A percentile compares a stretch with the other conserved stretches of the same genome.
Evolutionary conservation across 352 stramenopile species (phyloP).

Genomic region (Pythium oligandrum): DNA sequence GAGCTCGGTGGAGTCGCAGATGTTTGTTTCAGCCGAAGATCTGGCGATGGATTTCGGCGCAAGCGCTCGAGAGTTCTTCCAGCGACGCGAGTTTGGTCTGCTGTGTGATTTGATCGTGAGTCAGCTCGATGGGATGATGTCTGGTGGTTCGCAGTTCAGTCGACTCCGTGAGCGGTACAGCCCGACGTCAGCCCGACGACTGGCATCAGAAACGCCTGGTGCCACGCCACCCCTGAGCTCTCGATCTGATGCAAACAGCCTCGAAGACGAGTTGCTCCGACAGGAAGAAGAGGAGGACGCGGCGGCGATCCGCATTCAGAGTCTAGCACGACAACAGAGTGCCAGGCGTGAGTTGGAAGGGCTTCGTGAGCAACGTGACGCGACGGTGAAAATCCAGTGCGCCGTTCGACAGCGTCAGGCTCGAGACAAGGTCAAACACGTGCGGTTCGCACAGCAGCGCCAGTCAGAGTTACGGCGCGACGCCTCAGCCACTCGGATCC

Average conservation of each 20-base stretch:
- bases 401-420: conserved; percentile 29
- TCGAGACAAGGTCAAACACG: conserved; percentile 21
- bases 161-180: no score
- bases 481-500: conserved; percentile 24
- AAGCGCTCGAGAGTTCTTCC: conserved; percentile 30
- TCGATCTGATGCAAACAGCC: no score
- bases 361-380: conserved; percentile 11
- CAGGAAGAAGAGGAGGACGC: conserved; percentile 10
- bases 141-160: not conserved
- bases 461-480: conserved; percentile 1
- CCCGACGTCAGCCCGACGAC: no score
- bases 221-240: no score
- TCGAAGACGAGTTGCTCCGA: no score
- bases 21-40: conserved; percentile 51
- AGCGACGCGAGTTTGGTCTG: conserved; percentile 36
- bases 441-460: conserved; percentile 19
- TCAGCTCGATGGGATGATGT: conserved; percentile 57
- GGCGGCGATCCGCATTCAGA: conserved; percentile 29
- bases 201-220: no score
- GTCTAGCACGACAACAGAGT: conserved; percentile 27
- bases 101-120: conserved; percentile 61
- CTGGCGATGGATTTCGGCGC: conserved; percentile 54
- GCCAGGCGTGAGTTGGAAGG: conserved; percentile 15
- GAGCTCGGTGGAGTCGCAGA: conserved; percentile 70
- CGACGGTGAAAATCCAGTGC: conserved; percentile 49